phyloP scores from a whole-genome alignment of 2,329 filamentous ascomycete species.

The Xylariaceae sp. region DNA sequence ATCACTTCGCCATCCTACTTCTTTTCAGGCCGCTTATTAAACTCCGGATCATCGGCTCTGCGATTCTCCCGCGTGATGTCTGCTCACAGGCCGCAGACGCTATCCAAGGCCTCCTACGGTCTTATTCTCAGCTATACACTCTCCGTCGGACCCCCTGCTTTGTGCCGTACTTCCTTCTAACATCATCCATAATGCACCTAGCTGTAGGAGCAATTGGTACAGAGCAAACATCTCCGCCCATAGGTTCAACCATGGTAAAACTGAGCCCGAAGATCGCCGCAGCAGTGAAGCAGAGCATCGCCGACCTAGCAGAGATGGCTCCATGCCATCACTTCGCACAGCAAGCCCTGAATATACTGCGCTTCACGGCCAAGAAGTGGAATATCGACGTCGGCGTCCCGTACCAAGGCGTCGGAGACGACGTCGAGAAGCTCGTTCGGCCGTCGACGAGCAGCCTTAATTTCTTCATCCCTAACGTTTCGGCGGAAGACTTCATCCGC shows the following conservation, averaged over 20 bases:
- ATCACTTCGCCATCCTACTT: constrained; percentile 66
- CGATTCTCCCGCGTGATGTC: constrained; percentile 60
- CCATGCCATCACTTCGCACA: constrained; percentile 58
- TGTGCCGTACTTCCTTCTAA: constrained; percentile 59
- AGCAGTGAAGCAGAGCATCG: constrained; percentile 51
- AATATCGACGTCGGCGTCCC: constrained; percentile 49
- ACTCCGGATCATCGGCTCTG: constrained; percentile 57
- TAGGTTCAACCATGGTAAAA: constrained; percentile 25
- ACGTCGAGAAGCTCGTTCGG: constrained; percentile 39
- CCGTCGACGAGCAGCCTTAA: constrained; percentile 52
- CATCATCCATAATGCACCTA: constrained; percentile 57
- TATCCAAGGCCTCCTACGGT: constrained; percentile 52
- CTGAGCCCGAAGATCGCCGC: constrained; percentile 41
- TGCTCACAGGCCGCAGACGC: constrained; percentile 60
- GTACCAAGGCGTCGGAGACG: constrained; percentile 33
- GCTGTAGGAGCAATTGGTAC: constrained; percentile 44
- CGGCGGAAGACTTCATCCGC: constrained; percentile 43
- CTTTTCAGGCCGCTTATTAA: constrained; percentile 71
- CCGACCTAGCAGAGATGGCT: constrained; percentile 57
- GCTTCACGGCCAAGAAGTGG: constrained; percentile 57
- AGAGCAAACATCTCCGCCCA: constrained; percentile 17
- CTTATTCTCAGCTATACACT: constrained; percentile 57
- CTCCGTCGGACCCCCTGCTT: constrained; percentile 56
- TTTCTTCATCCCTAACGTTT: constrained; percentile 52
- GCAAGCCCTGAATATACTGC: constrained; percentile 56